Evolutionary conservation across 768 basidiomycete genomes (phyloP).

Genomic region (Suillus brevipes): DNA sequence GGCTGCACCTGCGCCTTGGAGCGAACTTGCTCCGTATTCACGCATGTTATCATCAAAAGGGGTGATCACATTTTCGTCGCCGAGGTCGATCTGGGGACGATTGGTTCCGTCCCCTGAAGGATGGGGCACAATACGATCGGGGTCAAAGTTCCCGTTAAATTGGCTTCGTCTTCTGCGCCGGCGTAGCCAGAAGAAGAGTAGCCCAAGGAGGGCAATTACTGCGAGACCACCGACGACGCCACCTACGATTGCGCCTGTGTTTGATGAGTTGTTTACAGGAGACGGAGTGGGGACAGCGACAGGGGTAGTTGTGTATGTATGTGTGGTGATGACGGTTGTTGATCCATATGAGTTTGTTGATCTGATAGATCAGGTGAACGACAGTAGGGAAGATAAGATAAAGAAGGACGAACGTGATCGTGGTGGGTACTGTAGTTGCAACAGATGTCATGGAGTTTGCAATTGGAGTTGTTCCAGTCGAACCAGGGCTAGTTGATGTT

Average conservation of each 20-base stretch:
- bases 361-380: constrained; percentile 8
- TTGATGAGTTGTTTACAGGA: constrained; percentile 6
- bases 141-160: constrained; percentile 51
- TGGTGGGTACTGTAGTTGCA: constrained; percentile 1
- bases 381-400: background rate
- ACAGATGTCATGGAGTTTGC: constrained; percentile 5
- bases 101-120: constrained; percentile 23
- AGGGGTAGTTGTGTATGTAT: constrained; percentile 15
- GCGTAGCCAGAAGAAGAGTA: constrained; percentile 33
- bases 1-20: constrained; percentile 1
- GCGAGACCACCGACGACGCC: constrained; percentile 49
- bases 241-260: constrained; percentile 47
- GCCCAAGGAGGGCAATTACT: constrained; percentile 27
- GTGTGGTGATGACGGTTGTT: constrained; percentile 19
- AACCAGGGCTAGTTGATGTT: background rate
- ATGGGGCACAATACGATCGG: constrained; percentile 40
- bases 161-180: constrained; percentile 32
- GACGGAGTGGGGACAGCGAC: constrained; percentile 6
- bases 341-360: constrained; percentile 25
- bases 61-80: constrained; percentile 29
- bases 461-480: background rate
- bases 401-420: constrained; percentile 22
- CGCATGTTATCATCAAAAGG: constrained; percentile 25
- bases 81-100: constrained; percentile 27
- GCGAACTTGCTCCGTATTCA: constrained; percentile 20